These are phyloP conservation scores for Hyaloscypha bicolor DNA, from an alignment of 495 filamentous ascomycete species.

Conservation along the genomic window DNA sequence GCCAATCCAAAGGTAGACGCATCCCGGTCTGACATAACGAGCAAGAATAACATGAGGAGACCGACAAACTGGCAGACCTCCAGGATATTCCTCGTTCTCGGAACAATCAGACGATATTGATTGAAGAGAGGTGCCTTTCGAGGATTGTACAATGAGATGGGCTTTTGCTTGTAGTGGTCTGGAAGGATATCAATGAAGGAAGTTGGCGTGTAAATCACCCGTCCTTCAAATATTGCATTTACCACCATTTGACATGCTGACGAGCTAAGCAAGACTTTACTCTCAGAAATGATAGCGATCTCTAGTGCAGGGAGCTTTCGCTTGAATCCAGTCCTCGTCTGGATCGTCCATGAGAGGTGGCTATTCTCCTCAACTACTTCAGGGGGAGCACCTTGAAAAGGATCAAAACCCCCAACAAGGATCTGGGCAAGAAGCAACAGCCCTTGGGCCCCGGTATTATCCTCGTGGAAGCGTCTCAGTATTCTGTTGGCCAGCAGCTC, in stretches of 20 bases:
- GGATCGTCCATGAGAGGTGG: conserved; percentile 45
- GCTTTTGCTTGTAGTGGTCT: conserved; percentile 72
- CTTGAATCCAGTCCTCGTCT: conserved; percentile 52
- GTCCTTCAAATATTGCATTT: conserved; percentile 67
- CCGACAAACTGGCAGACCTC: conserved; percentile 68
- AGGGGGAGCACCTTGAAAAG: conserved; percentile 63
- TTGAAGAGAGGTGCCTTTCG: conserved; percentile 66
- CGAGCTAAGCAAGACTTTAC: conserved; percentile 65
- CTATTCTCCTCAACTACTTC: conserved; percentile 54
- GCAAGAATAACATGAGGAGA: conserved; percentile 62
- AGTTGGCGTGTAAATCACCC: conserved; percentile 70
- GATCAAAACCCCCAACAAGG: conserved; percentile 72
- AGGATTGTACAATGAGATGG: conserved; percentile 71
- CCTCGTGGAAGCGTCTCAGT: conserved; percentile 67
- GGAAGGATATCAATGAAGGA: conserved; percentile 71
- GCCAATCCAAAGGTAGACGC: conserved; percentile 46
- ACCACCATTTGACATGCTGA: conserved; percentile 72
- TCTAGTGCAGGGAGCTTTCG: conserved; percentile 68
- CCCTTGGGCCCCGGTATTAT: conserved; percentile 60
- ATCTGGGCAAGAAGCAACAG: conserved; percentile 69
- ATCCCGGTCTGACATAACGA: conserved; percentile 63
- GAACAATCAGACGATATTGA: conserved; percentile 74
- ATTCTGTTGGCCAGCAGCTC: conserved; percentile 69
- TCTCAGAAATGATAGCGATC: conserved; percentile 70
- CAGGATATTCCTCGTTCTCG: conserved; percentile 65